Base-by-base conservation (phyloP, 2,329 filamentous ascomycete genomes). In the Corynespora cassiicola region DNA sequence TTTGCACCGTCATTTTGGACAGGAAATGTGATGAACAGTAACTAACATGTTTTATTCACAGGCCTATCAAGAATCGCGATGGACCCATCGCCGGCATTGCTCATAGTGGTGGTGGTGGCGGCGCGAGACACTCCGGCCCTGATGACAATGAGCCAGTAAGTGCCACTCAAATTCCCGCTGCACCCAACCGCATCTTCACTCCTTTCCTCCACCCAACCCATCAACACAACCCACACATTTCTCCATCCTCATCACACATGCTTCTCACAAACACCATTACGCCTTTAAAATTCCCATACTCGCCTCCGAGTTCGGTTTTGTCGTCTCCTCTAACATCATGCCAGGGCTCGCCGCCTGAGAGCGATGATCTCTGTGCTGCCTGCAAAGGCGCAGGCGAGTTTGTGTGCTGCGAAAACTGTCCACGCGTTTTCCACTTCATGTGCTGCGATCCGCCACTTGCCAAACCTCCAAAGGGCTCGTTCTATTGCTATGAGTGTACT, bases 401-500 rank as follows among this genome's bases (percentile, higher is more conserved):
- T 48, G 79, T 97, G 51, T 96, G 91, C 72, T 99, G 94, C 69
- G 94, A 97, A 72, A 88, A 87, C 47, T 99, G 94, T 72, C 82
- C 86, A 45, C 84, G 89, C 52, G 89, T 91, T 5, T 96, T 95
- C 70, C 94, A 97, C 70, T 90, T 94, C 65, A 79, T 82, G 43
- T 97, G 94, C 66, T 82, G 94, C 52, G 87, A 95, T 67, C 90
- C 92, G 46, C 86, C 89, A 24, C 75, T 58, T 36, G 36, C 51
- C 17, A 46, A 58, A 21, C 56, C 62, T 37, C 63, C 63, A 22
- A 56, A 61, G 21, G 63, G 60, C 7, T 55, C 57, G 11, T 97
- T 90, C 88, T 94, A 80, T 67, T 97, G 92, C 72, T 86, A 88
- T 56, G 62, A 63, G 31, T 68, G 63, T 49, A 47, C 44, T 17